Evolutionary conservation across 805 yeast species (phyloP).

Genomic region (Ogataea degrootiae): DNA sequence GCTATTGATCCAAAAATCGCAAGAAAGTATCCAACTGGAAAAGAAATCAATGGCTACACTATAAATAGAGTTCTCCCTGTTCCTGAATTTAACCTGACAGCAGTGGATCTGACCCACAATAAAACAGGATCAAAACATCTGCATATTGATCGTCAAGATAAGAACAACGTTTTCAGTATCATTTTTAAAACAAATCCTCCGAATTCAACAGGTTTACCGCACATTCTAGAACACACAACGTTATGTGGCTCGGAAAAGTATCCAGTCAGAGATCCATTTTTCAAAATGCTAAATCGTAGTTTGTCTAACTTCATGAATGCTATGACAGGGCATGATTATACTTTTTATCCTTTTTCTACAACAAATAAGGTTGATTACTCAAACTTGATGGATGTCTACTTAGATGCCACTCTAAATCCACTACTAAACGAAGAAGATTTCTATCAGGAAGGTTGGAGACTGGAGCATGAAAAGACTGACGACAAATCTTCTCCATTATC

Average conservation of each 20-base stretch:
- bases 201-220: slow-evolving; percentile 92
- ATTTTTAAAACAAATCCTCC: slow-evolving; percentile 95
- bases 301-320: slow-evolving; percentile 97
- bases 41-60: slow-evolving; percentile 59
- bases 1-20: slow-evolving; percentile 12
- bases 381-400: slow-evolving; percentile 81
- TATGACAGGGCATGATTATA: slow-evolving; percentile 96
- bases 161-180: slow-evolving; percentile 82
- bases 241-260: slow-evolving; percentile 87
- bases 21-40: slow-evolving; percentile 59
- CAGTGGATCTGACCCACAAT: slow-evolving; percentile 64
- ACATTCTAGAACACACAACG: slow-evolving; percentile 92
- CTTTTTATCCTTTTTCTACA: slow-evolving; percentile 94
- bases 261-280: slow-evolving; percentile 96
- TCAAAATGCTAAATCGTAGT: slow-evolving; percentile 95
- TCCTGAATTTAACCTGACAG: slow-evolving; percentile 78
- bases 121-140: slow-evolving; percentile 75
- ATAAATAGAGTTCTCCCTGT: slow-evolving; percentile 61
- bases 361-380: slow-evolving; percentile 78
- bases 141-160: slow-evolving; percentile 79
- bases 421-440: slow-evolving; percentile 75
- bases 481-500: slow-evolving; percentile 58
- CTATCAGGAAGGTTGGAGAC: slow-evolving; percentile 95
- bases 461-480: slow-evolving; percentile 62
- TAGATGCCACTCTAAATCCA: slow-evolving; percentile 85